Percentiles rank a stretch among this genome's conserved stretches.
phyloP scores from a whole-genome alignment of 2,329 filamentous ascomycete genomes.

The Chrysosporium keratinophilum region DNA sequence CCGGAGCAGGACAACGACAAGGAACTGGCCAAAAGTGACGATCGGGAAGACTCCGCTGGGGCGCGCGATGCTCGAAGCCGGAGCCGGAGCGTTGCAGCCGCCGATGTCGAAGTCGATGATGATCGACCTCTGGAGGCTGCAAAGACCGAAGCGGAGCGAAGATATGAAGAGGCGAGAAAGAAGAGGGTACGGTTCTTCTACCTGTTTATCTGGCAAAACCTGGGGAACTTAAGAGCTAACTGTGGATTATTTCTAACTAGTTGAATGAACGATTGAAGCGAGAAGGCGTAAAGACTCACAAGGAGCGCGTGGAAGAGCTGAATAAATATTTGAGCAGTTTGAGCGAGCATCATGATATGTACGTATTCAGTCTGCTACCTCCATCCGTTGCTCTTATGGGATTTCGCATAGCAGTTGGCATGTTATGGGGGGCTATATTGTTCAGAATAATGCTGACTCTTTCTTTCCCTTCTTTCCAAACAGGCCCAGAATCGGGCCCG shows the following conservation, averaged over 20 bases:
- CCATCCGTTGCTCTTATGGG: not conserved
- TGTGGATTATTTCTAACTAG: constrained; percentile 36
- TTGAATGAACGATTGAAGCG: constrained; percentile 70
- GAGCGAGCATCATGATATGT: constrained; percentile 97
- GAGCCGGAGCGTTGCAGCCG: constrained; percentile 15
- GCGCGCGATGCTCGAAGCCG: constrained; percentile 3
- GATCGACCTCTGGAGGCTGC: constrained; percentile 28
- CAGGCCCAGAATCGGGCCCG: constrained; percentile 32
- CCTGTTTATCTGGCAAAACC: not conserved
- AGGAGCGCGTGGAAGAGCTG: constrained; percentile 88
- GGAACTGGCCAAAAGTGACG: not conserved
- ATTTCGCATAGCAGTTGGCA: not conserved
- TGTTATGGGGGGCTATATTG: not conserved
- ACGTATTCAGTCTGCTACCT: constrained; percentile 22
- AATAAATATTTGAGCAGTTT: constrained; percentile 86
- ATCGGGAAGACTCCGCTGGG: not conserved
- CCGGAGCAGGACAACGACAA: not conserved
- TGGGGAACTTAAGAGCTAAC: not conserved
- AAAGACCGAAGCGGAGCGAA: constrained; percentile 77
- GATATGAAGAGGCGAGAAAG: constrained; percentile 67
- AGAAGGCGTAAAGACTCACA: constrained; percentile 90
- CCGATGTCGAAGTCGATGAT: constrained; percentile 23
- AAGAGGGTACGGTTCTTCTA: constrained; percentile 55
- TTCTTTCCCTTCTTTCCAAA: not conserved
- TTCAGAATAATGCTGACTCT: constrained; percentile 14